Conservation (phyloP, 1,139 yeast genomes). For the Yamadazyma dushanensis region DNA sequence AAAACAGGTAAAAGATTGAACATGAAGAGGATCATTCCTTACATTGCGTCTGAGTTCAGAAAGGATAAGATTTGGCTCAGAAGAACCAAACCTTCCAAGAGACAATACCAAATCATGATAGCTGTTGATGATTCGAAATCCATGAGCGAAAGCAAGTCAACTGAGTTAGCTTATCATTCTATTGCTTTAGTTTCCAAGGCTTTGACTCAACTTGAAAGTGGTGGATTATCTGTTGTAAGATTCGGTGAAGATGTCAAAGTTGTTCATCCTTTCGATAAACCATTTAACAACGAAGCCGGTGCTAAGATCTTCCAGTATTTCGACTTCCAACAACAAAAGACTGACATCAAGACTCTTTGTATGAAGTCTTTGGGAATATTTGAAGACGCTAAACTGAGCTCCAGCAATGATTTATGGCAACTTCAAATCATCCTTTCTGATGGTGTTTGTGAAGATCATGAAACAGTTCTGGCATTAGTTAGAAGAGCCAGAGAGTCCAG, state of each 20-base stretch:
- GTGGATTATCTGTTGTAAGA: constrained; percentile 85
- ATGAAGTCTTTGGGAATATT: constrained; percentile 72
- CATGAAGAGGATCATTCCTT: constrained; percentile 96
- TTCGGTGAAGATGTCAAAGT: constrained; percentile 85
- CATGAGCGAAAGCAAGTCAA: constrained; percentile 91
- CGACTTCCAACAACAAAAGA: constrained; percentile 83
- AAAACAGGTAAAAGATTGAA: constrained; percentile 96
- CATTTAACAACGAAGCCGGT: constrained; percentile 79
- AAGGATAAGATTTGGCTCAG: constrained; percentile 98
- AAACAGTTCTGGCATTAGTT: constrained; percentile 73
- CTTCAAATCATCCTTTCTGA: constrained; percentile 89
- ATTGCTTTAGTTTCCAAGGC: constrained; percentile 95
- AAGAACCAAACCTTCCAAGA: constrained; percentile 94
- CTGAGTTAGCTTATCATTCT: constrained; percentile 89
- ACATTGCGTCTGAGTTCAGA: constrained; percentile 95
- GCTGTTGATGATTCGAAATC: constrained; percentile 97
- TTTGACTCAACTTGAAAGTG: constrained; percentile 89
- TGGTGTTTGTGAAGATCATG: constrained; percentile 97
- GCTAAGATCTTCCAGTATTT: constrained; percentile 84
- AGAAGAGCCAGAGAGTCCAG: constrained; percentile 90
- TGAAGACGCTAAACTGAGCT: constrained; percentile 60
- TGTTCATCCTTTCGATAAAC: constrained; percentile 87
- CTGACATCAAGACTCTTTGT: constrained; percentile 79
- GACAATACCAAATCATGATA: constrained; percentile 96
- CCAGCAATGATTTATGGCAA: constrained; percentile 81